Base-by-base conservation (phyloP, 305 asterid species). In the Fraxinus floribunda region DNA sequence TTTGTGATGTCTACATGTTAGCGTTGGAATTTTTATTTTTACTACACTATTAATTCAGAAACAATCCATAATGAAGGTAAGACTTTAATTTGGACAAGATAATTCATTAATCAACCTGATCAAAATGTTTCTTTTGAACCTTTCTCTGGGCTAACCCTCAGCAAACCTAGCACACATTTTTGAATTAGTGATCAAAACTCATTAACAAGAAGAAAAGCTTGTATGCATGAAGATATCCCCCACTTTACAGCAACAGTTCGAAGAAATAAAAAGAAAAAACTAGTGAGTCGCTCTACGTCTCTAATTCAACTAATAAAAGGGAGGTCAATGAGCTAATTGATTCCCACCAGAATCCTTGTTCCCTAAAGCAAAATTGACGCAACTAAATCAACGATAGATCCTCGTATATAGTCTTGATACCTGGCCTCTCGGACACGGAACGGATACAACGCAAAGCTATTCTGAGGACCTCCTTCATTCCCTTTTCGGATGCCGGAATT, bases 321-420 rank as follows among this genome's bases (percentile, higher is more conserved):
- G 97, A 92, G 68, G 79, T 88, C 93, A 95, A 94, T 84, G 94
- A 95, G 98, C 90, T 85, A 88, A 83, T 94, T 90, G 92, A 92
- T 90, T 85, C 94, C 97, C 95, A 86, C 79, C 78, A 35, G 80
- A 81, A 38, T 62, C 79, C 79, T 75, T 49, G 81, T 82, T 85
- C 86, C 80, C 38, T 22, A 84, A 77, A 84, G 78, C 85, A 68
- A 85, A 72, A 78, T 16, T 44, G 49, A 68, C 79, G 81, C 46
- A 70, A 41, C 92, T 92, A 95, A 83, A 95, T 90, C 35, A 98
- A 93, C 0, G 99, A 95, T 22, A 95, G 93, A 86, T 95, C 99
- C 87, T 95, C 99, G 77, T 96, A 96, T 24, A 94, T 87, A 2
- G 93, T 93, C 94, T 96, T 94, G 83, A 96, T 96, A 7, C 99